Evolutionary conservation across 1,139 yeast species (phyloP).

Genomic region (Keqinozyma sinolaborantium): DNA sequence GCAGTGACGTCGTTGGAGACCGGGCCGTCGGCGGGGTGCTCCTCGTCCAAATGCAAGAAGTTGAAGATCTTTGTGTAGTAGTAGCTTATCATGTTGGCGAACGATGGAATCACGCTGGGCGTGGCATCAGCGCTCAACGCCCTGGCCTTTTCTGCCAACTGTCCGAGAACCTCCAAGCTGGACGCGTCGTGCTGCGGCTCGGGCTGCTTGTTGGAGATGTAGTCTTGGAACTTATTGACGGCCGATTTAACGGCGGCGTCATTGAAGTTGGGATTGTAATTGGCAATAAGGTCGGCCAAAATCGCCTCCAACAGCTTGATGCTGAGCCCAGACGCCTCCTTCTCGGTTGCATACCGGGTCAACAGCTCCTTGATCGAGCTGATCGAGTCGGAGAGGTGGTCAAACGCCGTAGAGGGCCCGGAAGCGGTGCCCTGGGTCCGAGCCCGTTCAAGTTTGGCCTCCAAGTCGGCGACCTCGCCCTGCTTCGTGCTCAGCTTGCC

Average conservation of each 20-base stretch:
- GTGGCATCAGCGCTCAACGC: constrained; percentile 1
- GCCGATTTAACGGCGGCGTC: constrained; percentile 84
- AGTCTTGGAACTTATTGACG: constrained; percentile 58
- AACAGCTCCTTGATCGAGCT: constrained; percentile 5
- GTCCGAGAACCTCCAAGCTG: constrained; percentile 9
- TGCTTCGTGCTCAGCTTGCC: constrained; percentile 4
- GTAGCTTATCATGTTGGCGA: constrained; percentile 22
- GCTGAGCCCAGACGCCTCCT: neutral
- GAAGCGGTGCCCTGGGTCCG: constrained; percentile 7
- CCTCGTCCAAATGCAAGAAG: constrained; percentile 5
- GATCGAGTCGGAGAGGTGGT: constrained; percentile 20
- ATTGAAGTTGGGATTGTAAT: constrained; percentile 86
- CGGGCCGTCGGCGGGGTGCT: constrained; percentile 1
- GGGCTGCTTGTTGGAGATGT: constrained; percentile 34
- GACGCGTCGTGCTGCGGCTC: constrained; percentile 1
- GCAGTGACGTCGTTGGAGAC: constrained; percentile 4
- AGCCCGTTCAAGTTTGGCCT: constrained; percentile 15
- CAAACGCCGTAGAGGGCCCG: constrained; percentile 1
- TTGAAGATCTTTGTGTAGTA: constrained; percentile 13
- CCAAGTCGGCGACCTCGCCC: constrained; percentile 27
- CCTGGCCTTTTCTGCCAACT: constrained; percentile 9
- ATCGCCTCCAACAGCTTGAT: constrained; percentile 36
- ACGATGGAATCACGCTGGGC: constrained; percentile 14
- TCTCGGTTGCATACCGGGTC: neutral
- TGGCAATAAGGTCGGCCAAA: constrained; percentile 43